phyloP scores from a whole-genome alignment of 176 grass and related monocot species.

The Ensete glaucum region DNA sequence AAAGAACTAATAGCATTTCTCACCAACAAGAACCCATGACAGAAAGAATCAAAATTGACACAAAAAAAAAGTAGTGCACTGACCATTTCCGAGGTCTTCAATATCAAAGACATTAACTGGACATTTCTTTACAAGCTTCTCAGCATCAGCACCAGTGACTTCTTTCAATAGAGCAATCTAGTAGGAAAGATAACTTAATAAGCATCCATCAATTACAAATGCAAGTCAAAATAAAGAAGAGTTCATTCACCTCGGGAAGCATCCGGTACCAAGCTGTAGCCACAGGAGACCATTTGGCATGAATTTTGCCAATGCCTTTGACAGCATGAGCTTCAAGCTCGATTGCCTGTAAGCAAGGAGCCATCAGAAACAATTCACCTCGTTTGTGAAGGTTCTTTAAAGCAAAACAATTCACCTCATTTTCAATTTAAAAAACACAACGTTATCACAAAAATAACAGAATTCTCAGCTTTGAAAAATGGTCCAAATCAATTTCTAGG shows the following conservation, averaged over 20 bases:
- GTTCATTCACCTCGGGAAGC: constrained; percentile 70
- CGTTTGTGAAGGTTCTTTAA: neutral
- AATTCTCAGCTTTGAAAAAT: too few species aligned
- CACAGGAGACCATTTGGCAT: constrained; percentile 99
- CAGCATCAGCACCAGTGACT: constrained; percentile 44
- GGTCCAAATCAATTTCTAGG: too few species aligned
- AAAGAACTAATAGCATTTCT: neutral
- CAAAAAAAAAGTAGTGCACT: constrained; percentile 12
- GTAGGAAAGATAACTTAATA: neutral
- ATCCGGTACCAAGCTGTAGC: constrained; percentile 92
- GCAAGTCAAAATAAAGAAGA: constrained; percentile 1
- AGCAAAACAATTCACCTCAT: neutral
- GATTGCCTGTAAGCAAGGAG: constrained; percentile 42
- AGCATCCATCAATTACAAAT: neutral
- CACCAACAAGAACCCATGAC: neutral
- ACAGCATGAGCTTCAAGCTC: constrained; percentile 87
- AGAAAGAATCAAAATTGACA: constrained; percentile 15
- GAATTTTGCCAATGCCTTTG: constrained; percentile 75
- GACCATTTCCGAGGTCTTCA: constrained; percentile 76
- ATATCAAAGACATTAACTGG: constrained; percentile 90
- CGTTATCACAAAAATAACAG: neutral
- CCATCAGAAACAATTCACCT: neutral
- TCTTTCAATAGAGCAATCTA: constrained; percentile 63
- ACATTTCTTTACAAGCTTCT: constrained; percentile 61
- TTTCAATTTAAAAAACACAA: constrained; percentile 7